Base-by-base conservation (phyloP, 495 filamentous ascomycete genomes). In the Tuber borchii region DNA sequence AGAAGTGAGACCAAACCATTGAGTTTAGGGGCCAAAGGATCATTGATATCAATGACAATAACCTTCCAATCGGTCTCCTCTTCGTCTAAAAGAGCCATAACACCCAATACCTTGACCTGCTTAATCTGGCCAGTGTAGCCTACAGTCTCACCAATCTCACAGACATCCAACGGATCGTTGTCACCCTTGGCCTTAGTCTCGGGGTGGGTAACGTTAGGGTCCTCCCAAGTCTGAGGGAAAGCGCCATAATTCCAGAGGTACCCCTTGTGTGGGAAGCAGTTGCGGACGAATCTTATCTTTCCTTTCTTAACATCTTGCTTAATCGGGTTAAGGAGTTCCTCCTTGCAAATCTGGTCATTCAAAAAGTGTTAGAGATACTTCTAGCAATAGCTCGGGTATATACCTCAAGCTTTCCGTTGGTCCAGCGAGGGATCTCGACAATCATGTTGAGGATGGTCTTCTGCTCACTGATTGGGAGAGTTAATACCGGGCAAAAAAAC, bases 41-140 rank as follows among this genome's bases (percentile, higher is more conserved):
- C 96, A 85, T 98, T 97, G 85, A 97, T 86, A 85, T 99, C 94
- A 84, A 99, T 95, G 86, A 97, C 95, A 81, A 99, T 97, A 86
- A 98, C 93, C 90, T 99, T 99, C 96, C 96, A 99, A 89, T 99
- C 96, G 78, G 96, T 99, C 90, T 99, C 96, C 85, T 94, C 96
- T 88, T 99, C 96, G 83, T 99, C 96, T 69, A 99, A 91, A 79
- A 99, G 90, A 76, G 96, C 96, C 96, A 99, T 99, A 78, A 97
- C 94, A 86, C 96, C 96, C 74, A 99, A 90, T 56, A 98, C 92
- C 90, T 97, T 98, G 88, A 99, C 96, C 86, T 97, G 95, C 89
- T 97, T 99, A 86, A 99, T 87, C 87, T 99, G 94, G 75, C 96
- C 96, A 46, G 91, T 88, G 87, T 94, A 94, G 84, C 92, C 93